Conservation (phyloP, 208 protist species). For the Polymyxa betae region DNA sequence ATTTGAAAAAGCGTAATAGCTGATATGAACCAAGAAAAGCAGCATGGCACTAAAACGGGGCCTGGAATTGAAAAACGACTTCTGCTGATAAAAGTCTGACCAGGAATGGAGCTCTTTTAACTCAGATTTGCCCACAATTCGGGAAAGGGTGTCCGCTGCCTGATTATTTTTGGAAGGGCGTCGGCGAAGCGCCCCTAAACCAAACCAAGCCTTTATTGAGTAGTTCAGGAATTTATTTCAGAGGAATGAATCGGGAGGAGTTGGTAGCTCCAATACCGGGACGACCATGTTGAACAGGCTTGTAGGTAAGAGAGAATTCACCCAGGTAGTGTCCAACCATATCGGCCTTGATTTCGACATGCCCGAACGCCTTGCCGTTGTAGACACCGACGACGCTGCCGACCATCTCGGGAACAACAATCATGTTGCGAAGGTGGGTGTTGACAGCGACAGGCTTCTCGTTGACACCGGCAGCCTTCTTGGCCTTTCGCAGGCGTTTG, state of each 20-base stretch:
- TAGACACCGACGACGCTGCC: slow-evolving; percentile 97
- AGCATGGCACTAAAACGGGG: no score
- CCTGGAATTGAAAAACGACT: no score
- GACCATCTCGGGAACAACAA: slow-evolving; percentile 99
- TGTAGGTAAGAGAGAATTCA: slow-evolving; percentile 99
- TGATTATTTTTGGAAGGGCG: no score
- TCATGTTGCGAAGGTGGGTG: slow-evolving; percentile 98
- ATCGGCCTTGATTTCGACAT: slow-evolving; percentile 98
- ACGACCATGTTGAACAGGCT: slow-evolving; percentile 96
- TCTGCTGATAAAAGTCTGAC: no score
- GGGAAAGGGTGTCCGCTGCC: no score
- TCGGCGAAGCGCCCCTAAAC: no score
- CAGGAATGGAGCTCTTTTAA: no score
- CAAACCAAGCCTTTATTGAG: no score
- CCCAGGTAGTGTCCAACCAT: slow-evolving; percentile 99
- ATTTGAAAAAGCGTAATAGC: no score
- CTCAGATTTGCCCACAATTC: no score
- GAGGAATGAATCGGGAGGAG: slow-evolving; percentile 83
- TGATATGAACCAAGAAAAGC: no score
- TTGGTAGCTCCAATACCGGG: slow-evolving; percentile 97
- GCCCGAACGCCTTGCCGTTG: slow-evolving; percentile 98
- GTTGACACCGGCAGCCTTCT: slow-evolving; percentile 87
- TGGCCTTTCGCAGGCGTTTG: slow-evolving; percentile 94
- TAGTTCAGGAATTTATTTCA: slow-evolving; percentile 69
- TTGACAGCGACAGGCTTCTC: slow-evolving; percentile 97